Evolutionary conservation across 306 rosid species (phyloP), one percentile per base, ranked within the genome.

Genomic region (Fragaria ananassa): DNA sequence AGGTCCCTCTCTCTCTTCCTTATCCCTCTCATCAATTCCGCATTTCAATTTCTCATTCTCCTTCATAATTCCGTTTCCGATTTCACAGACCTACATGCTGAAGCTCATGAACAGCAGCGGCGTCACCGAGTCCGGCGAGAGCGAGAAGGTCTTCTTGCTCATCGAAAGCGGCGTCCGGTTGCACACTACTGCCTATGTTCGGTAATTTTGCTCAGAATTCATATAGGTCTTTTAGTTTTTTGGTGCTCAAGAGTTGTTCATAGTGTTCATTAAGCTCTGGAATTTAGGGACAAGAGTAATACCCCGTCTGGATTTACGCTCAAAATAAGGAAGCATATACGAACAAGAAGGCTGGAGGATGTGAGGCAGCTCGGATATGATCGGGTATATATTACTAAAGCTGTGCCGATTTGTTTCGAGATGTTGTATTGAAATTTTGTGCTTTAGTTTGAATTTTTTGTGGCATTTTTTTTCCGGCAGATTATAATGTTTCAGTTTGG

Each of bases 331-430:
- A 95, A 92, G 78, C 99, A 95, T 83, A 87, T 95, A 68, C 84
- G 99, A 19, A 95, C 96, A 23, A 82, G 98, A 77, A 90, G 98
- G 85, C 96, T 95, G 21, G 99, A 95, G 86, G 99, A 92, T 88
- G 98, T 95, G 56, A 87, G 99, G 68, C 99, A 95, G 83, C 98
- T 95, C 76, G 99, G 99, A 80, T 95, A 95, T 42, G 99, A 95
- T 89, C 78, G 98, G 92, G 99, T 95, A 86, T 68, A 10, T 95
- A 84, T 68, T 50, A 17, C n/a, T 42, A 58, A 8, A 58, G 1
- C 34, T 13, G 56, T 72, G 35, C 10, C 37, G 39, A 76, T 31
- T 42, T 31, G 44, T 35, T 62, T 79, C 50, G 31, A 6, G 39
- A 23, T n/a, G 19, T 76, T 78, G 44, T 4, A 14, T 45, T 41